Conservation (phyloP, 345 rosid species). For the Boechera divaricarpa region DNA sequence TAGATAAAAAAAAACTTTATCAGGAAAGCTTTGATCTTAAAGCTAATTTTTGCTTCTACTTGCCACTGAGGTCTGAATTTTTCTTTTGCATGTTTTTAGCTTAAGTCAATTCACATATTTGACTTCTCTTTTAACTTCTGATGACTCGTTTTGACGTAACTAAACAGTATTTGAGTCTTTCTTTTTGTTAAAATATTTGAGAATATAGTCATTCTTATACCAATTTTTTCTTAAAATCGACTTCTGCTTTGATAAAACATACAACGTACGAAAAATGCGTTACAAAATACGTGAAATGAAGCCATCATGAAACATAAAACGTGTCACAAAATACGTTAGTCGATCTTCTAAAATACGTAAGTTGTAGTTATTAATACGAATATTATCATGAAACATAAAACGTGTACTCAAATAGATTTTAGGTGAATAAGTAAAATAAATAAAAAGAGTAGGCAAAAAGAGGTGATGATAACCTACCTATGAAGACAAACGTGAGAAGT, state of each 20-base stretch:
- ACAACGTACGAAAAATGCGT: background rate
- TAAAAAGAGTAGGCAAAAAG: background rate
- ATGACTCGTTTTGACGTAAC: background rate
- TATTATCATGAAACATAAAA: background rate
- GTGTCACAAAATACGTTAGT: background rate
- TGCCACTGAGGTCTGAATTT: background rate
- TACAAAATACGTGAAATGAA: background rate
- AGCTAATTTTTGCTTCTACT: background rate
- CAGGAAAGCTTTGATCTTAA: background rate
- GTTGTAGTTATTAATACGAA: background rate
- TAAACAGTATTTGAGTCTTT: background rate
- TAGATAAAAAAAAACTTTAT: background rate
- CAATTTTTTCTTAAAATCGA: no score
- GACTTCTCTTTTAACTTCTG: background rate
- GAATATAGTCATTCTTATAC: background rate
- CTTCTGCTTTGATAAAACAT: background rate
- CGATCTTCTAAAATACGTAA: background rate
- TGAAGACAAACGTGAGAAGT: conserved; percentile 9
- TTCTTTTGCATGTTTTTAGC: conserved; percentile 1
- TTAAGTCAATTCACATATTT: conserved; percentile 1
- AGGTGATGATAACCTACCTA: conserved; percentile 22
- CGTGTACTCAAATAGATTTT: conserved; percentile 15
- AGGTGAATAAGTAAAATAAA: background rate
- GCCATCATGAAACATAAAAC: background rate
- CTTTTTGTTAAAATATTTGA: background rate